Evolutionary conservation across 2,329 filamentous ascomycete species (phyloP), one percentile per base, ranked within the genome.

Genomic region (Fusarium napiforme): DNA sequence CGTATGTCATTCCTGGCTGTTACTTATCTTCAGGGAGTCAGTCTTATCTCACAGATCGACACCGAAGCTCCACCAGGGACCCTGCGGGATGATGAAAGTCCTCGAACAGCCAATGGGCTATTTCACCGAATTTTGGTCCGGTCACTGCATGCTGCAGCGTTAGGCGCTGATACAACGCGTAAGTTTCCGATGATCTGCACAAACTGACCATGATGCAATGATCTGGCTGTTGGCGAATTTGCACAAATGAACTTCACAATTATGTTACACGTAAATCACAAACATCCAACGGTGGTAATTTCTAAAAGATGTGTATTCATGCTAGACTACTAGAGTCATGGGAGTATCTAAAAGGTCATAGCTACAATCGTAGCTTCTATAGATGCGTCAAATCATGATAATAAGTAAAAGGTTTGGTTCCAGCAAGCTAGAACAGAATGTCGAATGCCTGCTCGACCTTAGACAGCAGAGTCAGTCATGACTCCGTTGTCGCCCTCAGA

Each of bases 401-500:
- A 23, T 45, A 39, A 45, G 32, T 32, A 62, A 58, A 58, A 39
- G 3, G 4, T 26, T 28, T 10, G 9, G 23, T 16, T 37, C 40
- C 40, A 58, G 39, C 39, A 45, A 37, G 26, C 59, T 45, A 16
- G 32, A 57, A 21, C 39, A 19, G 7, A 21, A 14, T 15, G 52
- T 61, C 34, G 63, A 67, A 47, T 37, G 40, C 40, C 42, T 19
- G 55, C 43, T 40, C 49, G 30, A 39, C 34, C 18, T 69, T 69
- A 69, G 49, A 69, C 66, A 34, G 60, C 43, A 50, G 47, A 50
- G n/a, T 46, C 60, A 19, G 30, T 39, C 19, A 69, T 43, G 43
- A 69, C 67, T 28, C 67, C 67, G 30, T 69, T 69, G 11, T 65
- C 65, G 1, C 65, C 26, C 67, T 69, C 67, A n/a, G 65, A 58